These are phyloP conservation scores for Leishmania lainsoni DNA, from an alignment of 208 protist species.

Conservation along the genomic window DNA sequence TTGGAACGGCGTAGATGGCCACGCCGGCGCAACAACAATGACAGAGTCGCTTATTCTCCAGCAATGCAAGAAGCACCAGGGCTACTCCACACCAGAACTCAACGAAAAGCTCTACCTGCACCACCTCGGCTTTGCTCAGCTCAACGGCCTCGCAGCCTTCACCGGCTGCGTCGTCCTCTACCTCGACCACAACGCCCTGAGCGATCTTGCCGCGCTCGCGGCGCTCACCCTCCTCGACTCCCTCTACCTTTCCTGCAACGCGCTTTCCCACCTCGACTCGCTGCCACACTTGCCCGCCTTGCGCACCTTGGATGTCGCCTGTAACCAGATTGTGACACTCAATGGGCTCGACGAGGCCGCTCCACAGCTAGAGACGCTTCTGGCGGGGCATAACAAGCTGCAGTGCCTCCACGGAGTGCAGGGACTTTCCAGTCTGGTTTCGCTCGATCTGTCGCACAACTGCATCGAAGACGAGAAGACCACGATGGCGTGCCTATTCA, in stretches of 20 bases:
- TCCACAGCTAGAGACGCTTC: constrained; percentile 57
- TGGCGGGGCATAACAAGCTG: constrained; percentile 59
- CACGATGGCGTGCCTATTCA: constrained; percentile 22
- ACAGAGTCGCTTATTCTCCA: constrained; percentile 57
- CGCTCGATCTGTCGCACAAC: constrained; percentile 84
- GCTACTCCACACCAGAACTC: constrained; percentile 88
- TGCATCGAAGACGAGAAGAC: constrained; percentile 27
- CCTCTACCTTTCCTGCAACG: constrained; percentile 91
- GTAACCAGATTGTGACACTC: constrained; percentile 66
- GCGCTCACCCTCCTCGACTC: constrained; percentile 56
- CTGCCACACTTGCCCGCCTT: constrained; percentile 72
- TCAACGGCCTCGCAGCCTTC: constrained; percentile 79
- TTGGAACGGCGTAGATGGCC: background rate
- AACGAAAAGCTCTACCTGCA: constrained; percentile 95
- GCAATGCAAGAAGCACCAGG: constrained; percentile 70
- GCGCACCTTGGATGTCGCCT: constrained; percentile 81
- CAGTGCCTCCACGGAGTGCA: constrained; percentile 15
- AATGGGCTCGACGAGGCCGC: constrained; percentile 42
- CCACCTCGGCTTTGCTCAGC: constrained; percentile 76
- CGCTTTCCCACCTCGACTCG: constrained; percentile 54
- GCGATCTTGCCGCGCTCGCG: constrained; percentile 74
- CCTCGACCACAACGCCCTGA: constrained; percentile 91
- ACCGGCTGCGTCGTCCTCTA: constrained; percentile 86
- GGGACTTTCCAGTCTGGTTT: constrained; percentile 15
- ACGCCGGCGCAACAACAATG: constrained; percentile 30